Evolutionary conservation across 2,329 filamentous ascomycete species (phyloP).

Genomic region (Aspergillus persii): DNA sequence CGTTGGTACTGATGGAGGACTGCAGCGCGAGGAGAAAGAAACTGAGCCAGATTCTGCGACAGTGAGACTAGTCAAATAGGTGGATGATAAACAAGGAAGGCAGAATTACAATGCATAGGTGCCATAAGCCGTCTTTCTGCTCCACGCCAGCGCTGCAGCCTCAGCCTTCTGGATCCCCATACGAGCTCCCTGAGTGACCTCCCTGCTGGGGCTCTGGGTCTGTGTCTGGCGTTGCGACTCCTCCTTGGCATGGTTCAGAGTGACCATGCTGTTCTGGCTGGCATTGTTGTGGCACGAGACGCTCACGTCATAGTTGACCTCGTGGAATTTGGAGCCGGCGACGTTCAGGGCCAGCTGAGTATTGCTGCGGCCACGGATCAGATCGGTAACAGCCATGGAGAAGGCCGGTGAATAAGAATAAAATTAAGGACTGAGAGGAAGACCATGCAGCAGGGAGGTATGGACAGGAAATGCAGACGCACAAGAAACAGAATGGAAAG

Average conservation of each 20-base stretch:
- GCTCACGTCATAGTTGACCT: conserved; percentile 4
- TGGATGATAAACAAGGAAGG: background rate
- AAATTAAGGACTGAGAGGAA: too few relatives aligned
- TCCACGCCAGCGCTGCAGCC: conserved; percentile 48
- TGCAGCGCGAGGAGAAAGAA: conserved; percentile 49
- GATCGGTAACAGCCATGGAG: conserved; percentile 3
- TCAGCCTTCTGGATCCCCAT: conserved; percentile 37
- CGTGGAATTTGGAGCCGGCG: conserved; percentile 5
- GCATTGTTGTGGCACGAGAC: background rate
- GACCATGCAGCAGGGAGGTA: too few relatives aligned
- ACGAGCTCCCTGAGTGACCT: conserved; percentile 8
- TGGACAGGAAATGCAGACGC: too few relatives aligned
- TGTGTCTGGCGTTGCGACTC: background rate
- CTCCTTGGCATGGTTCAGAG: background rate
- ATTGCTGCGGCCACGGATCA: conserved; percentile 9
- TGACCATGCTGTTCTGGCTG: conserved; percentile 4
- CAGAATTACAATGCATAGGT: conserved; percentile 33
- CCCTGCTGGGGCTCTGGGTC: background rate
- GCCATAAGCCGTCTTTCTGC: conserved; percentile 35
- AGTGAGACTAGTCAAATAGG: background rate
- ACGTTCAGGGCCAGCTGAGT: conserved; percentile 7
- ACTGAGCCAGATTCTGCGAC: conserved; percentile 45
- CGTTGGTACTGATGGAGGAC: conserved; percentile 40
- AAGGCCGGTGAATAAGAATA: background rate
- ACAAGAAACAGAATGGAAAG: background rate